phyloP scores from a whole-genome alignment of 331 rosid species.

The Quercus phellos region DNA sequence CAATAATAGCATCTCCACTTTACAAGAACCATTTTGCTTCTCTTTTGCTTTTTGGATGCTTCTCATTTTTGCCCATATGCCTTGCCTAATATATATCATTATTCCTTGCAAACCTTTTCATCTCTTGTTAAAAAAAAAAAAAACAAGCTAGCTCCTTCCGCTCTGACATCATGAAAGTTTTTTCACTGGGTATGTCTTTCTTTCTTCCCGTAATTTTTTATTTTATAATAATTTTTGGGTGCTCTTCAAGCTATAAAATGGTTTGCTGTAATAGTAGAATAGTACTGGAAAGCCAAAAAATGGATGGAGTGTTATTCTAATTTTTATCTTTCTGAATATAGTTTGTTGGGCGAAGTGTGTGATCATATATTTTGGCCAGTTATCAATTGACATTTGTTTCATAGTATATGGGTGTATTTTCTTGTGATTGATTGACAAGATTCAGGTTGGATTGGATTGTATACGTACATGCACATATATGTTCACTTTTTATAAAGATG shows the following conservation, averaged over 20 bases:
- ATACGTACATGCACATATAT: too few relatives aligned
- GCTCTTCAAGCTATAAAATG: not conserved
- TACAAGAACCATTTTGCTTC: not conserved
- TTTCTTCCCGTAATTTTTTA: not conserved
- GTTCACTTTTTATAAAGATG: too few relatives aligned
- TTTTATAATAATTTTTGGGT: not conserved
- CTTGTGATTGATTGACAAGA: not conserved
- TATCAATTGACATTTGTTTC: not conserved
- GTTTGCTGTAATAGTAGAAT: not conserved
- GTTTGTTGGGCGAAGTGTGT: not conserved
- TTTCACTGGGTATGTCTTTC: slow-evolving; percentile 11
- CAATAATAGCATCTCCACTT: slow-evolving; percentile 41
- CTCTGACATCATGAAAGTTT: slow-evolving; percentile 19
- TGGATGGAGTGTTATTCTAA: not conserved
- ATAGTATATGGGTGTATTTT: too few relatives aligned
- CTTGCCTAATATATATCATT: not conserved
- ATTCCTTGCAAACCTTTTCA: not conserved
- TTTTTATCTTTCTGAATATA: not conserved
- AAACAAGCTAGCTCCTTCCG: not conserved
- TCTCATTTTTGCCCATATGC: not conserved
- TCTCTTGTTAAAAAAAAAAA: not conserved
- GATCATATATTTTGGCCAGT: not conserved
- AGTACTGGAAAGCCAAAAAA: not conserved
- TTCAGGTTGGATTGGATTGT: not conserved
- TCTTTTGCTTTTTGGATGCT: not conserved